These are phyloP conservation scores for Hyphopichia khmerensis DNA, from an alignment of 1,139 yeast species.

Conservation along the genomic window DNA sequence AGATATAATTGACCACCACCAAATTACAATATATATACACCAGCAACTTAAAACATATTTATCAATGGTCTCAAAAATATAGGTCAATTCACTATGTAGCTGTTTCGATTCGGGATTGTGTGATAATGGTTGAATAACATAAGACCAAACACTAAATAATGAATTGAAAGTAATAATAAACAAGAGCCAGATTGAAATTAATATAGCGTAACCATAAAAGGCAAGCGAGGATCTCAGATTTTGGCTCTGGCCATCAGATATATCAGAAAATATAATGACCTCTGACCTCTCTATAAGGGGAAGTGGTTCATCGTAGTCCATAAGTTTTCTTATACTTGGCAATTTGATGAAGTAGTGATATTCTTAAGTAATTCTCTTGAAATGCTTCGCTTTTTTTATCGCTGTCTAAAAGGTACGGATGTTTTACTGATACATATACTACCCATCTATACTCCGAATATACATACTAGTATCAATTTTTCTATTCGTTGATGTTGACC, in stretches of 20 bases:
- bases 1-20: constrained; percentile 77
- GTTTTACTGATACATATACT: no score
- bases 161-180: constrained; percentile 44
- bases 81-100: constrained; percentile 13
- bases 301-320: constrained; percentile 3
- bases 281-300: constrained; percentile 3
- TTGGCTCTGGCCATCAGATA: background rate
- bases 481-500: constrained; percentile 24
- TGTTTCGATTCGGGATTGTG: constrained; percentile 9
- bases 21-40: constrained; percentile 57
- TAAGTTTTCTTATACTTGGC: background rate
- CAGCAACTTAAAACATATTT: constrained; percentile 52
- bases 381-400: background rate
- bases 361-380: background rate
- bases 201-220: constrained; percentile 37
- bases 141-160: constrained; percentile 45
- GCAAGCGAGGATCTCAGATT: constrained; percentile 3
- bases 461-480: background rate
- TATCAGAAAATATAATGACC: background rate
- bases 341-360: background rate
- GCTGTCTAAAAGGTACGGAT: background rate
- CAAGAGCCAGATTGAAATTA: constrained; percentile 38
- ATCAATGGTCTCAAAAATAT: constrained; percentile 26
- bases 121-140: constrained; percentile 33
- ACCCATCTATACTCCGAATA: no score